A percentile compares a stretch with the other conserved stretches of the same genome.
Evolutionary conservation across 306 rosid species (phyloP).

Genomic region (Cucumis hystrix): DNA sequence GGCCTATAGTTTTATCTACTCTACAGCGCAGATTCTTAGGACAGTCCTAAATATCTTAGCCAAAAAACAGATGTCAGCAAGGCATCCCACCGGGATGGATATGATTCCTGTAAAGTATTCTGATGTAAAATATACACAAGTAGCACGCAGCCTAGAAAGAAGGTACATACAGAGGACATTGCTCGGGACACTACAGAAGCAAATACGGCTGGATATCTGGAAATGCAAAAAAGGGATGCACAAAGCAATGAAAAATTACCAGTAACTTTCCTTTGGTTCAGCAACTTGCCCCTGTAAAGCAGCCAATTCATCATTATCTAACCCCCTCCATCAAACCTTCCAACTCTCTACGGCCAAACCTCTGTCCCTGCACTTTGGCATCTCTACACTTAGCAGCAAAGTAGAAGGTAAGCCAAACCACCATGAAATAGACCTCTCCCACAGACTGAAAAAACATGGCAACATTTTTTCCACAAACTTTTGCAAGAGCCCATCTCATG

Average conservation of each 20-base stretch:
- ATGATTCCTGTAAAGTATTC: slow-evolving; percentile 50
- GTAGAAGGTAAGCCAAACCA: slow-evolving; percentile 75
- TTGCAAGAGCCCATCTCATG: slow-evolving; percentile 47
- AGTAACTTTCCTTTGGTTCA: slow-evolving; percentile 27
- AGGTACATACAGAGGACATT: slow-evolving; percentile 42
- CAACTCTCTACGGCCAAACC: slow-evolving; percentile 61
- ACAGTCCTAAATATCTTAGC: neutral
- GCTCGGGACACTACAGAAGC: slow-evolving; percentile 32
- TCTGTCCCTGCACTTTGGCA: slow-evolving; percentile 51
- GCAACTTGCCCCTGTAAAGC: slow-evolving; percentile 22
- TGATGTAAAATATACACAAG: slow-evolving; percentile 54
- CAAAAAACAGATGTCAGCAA: slow-evolving; percentile 5
- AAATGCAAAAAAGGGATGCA: slow-evolving; percentile 31
- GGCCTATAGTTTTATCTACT: slow-evolving; percentile 1
- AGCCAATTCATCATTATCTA: slow-evolving; percentile 37
- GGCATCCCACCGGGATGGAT: slow-evolving; percentile 1
- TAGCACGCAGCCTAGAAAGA: slow-evolving; percentile 41
- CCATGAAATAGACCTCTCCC: slow-evolving; percentile 92
- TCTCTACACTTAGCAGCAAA: slow-evolving; percentile 57
- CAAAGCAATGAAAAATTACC: slow-evolving; percentile 32
- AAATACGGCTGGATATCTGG: slow-evolving; percentile 27
- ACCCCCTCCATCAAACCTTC: slow-evolving; percentile 59
- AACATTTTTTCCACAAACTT: slow-evolving; percentile 36
- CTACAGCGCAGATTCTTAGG: neutral
- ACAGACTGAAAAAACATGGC: slow-evolving; percentile 72